Base-by-base conservation (phyloP, 2,329 filamentous ascomycete species). In the Ophiosphaerella korrae region DNA sequence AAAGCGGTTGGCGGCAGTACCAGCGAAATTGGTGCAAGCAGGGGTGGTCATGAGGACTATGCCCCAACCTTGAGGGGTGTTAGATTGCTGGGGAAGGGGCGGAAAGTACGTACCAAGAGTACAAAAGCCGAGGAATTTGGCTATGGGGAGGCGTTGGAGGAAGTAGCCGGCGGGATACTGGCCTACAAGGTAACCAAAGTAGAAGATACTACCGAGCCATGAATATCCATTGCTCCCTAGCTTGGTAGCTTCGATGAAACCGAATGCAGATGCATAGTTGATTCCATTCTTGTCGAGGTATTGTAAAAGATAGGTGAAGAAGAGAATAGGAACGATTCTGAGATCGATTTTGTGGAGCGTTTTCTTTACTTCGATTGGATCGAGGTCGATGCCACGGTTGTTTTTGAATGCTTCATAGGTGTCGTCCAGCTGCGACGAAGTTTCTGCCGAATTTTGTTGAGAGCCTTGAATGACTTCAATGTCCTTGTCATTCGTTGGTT, bases 201-300 rank as follows among this genome's bases (percentile, higher is more conserved):
- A 81, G 58, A 80, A 81, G 7, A 80, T 80, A 2, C 72, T 75
- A 55, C 53, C 55, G 8, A 81, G 71, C 81, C 81, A 83, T 11
- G 77, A 77, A 57, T 82, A 84, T 26, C 52, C 52, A 45, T 54
- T 54, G 16, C 44, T 45, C 8, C 47, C 52, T 7, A 84, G 70
- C 45, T 82, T 66, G 0, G 78, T 80, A 1, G 75, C 79, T 31
- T 78, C 64, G 37, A 78, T 66, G 11, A 82, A 63, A 0, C 79
- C 80, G 57, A 78, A 82, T 0, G 77, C 76, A 48, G 75, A 77
- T 7, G 79, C 78, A 63, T 82, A 82, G 57, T 80, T 80, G 65
- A 80, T 75, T 0, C 75, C 74, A 60, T 80, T 80, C 66, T 77
- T 77, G 50, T 77, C 74, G 3, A 77, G 65, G 49, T 77, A 73